phyloP scores from a whole-genome alignment of 768 basidiomycete genomes.

The Neoboletus subvelutipes region DNA sequence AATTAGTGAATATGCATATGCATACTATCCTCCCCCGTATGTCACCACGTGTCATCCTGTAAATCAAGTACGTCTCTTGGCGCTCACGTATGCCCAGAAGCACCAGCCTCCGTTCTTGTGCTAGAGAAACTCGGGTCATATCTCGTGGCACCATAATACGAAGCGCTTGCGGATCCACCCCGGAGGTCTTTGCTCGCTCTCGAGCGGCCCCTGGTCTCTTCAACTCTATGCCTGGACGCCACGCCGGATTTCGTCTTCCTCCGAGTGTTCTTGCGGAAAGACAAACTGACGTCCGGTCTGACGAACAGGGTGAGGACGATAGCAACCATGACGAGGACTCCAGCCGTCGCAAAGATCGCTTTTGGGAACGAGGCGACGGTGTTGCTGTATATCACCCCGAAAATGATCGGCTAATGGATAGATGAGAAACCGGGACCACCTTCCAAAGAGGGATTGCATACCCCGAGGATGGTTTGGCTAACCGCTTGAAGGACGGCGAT shows the following conservation, averaged over 20 bases:
- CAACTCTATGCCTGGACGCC: constrained; percentile 6
- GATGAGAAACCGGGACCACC: constrained; percentile 12
- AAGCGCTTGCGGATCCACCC: constrained; percentile 28
- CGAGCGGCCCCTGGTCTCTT: constrained; percentile 27
- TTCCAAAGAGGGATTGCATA: constrained; percentile 19
- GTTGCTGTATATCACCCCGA: constrained; percentile 61
- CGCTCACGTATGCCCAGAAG: constrained; percentile 2
- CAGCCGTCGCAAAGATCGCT: constrained; percentile 65
- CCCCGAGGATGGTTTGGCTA: constrained; percentile 59
- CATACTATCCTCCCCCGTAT: neutral
- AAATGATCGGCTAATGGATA: constrained; percentile 58
- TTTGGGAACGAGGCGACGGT: constrained; percentile 66
- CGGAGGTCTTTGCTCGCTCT: constrained; percentile 42
- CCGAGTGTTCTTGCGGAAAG: constrained; percentile 15
- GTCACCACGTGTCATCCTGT: neutral
- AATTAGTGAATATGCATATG: constrained; percentile 20
- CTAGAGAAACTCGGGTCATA: constrained; percentile 8
- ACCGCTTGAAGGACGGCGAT: constrained; percentile 66
- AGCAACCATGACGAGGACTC: constrained; percentile 50
- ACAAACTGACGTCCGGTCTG: constrained; percentile 31
- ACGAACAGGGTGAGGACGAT: constrained; percentile 48
- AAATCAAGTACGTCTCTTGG: neutral
- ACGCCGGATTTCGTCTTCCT: constrained; percentile 2
- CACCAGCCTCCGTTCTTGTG: constrained; percentile 4
- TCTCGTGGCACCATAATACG: constrained; percentile 23